Base-by-base conservation (phyloP, 306 rosid genomes). In the Begonia fuchsioides region DNA sequence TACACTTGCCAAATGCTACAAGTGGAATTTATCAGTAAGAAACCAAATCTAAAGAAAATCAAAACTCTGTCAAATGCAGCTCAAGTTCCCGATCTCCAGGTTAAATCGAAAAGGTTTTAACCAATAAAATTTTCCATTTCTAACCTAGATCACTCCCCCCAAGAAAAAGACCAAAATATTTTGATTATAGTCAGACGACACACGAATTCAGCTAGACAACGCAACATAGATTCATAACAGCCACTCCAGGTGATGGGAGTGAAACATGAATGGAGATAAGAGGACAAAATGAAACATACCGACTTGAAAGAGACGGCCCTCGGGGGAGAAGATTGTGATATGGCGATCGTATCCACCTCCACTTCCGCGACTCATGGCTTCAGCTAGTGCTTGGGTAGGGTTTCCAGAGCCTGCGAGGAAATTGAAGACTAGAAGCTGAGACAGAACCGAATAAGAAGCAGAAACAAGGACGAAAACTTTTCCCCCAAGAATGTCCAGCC, bases 291-390 rank as follows among this genome's bases (percentile, higher is more conserved):
- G 11, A 15, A 11, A 43, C 75, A 38, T 65, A 73, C 79, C 79
- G 19, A 73, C 79, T 73, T 73, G 98, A 52, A 92, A 92, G 39
- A 92, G 83, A 52, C 98, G 98, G 3, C 98, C 98, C 53, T 92
- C 98, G 0, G 98, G 98, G 9, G 98, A 92, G 87, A 90, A 92
- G 50, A 92, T 92, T 13, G 98, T 92, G 65, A 92, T 92, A 64
- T 92, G 98, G 43, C 98, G 96, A 47, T 92, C 96, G 39, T 92
- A 92, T 13, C 98, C 96, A 10, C 94, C 98, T 65, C 98, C 98
- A 35, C 98, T 92, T 53, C 96, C 79, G 13, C 79, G 75, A 57
- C 75, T 73, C 79, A 73, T 73, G 41, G 58, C n/a, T 58, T 39
- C 55, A 26, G 7, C 40, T 47, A 51, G 43, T 0, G 14, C 47